These are phyloP conservation scores for Bipolaris bicolor DNA, from an alignment of 2,329 filamentous ascomycete species.

Conservation along the genomic window DNA sequence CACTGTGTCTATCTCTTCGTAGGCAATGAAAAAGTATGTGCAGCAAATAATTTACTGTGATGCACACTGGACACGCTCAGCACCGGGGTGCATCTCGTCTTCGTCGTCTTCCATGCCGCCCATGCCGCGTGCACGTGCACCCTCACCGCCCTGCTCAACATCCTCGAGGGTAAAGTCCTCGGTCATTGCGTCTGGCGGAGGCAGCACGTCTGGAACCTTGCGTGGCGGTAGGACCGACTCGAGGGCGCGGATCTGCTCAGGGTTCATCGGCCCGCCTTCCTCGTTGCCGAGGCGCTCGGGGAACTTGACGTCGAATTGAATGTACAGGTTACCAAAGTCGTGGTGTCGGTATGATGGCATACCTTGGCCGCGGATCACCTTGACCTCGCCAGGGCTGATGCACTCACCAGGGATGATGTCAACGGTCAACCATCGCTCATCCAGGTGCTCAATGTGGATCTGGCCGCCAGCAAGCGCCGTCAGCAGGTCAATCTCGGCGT, in stretches of 20 bases:
- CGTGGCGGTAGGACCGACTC: constrained; percentile 84
- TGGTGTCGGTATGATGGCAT: constrained; percentile 98
- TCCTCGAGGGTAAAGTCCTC: constrained; percentile 89
- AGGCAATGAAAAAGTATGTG: not conserved
- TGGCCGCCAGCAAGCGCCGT: constrained; percentile 91
- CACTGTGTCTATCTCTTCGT: not conserved
- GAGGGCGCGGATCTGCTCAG: constrained; percentile 76
- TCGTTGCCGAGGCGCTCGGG: constrained; percentile 62
- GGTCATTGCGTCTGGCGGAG: constrained; percentile 85
- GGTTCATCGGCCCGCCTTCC: constrained; percentile 57
- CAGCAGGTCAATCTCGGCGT: constrained; percentile 92
- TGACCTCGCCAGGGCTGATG: constrained; percentile 86
- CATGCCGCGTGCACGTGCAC: constrained; percentile 71
- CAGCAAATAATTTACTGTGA: constrained; percentile 69
- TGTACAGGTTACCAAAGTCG: constrained; percentile 93
- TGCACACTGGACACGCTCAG: constrained; percentile 83
- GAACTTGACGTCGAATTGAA: constrained; percentile 98
- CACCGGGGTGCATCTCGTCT: constrained; percentile 64
- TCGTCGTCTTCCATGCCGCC: constrained; percentile 71
- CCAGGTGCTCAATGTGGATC: constrained; percentile 93
- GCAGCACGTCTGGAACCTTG: constrained; percentile 63
- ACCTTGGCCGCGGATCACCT: constrained; percentile 93
- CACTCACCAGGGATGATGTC: constrained; percentile 94
- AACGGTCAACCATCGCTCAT: constrained; percentile 94
- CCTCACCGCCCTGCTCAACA: constrained; percentile 70